Base-by-base conservation (phyloP, 768 basidiomycete genomes). In the Boletus rex-veris region DNA sequence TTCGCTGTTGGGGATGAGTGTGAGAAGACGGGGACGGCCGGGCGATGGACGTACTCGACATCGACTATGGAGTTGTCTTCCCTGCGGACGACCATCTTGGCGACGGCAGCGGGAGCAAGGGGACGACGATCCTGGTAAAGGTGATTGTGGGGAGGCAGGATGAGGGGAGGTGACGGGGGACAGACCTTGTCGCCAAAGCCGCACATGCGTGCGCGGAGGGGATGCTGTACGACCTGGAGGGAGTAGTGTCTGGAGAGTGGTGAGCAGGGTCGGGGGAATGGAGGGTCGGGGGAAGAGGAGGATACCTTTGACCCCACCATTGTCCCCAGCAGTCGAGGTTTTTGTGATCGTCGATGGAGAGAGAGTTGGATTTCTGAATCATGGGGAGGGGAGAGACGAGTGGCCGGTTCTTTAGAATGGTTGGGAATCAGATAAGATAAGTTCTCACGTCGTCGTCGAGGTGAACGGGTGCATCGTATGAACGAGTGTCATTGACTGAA, bases 181-280 rank as follows among this genome's bases (percentile, higher is more conserved):
- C 77, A 55, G 61, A 92, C 93, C 78, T 95, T 96, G 77, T 97
- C 92, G 42, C 94, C 94, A 70, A 96, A 95, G 11, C 95, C 95
- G 69, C 94, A 96, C 86, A 95, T 95, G 59, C 94, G 83, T 1
- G 94, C 95, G 40, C 94, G 83, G 44, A 90, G 71, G 38, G 95
- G 94, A 62, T 95, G 83, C 68, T 97, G 95, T 4, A 90, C 80
- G 62, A 95, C 82, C 59, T 91, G 86, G 39, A 96, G 79, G 14
- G 85, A 83, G 71, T 95, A 95, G 67, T 88, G 77, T 66, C 91
- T 92, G 63, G 3, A 1, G 28, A 48, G 0, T 52, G 12, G 59
- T 50, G 37, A 62, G 37, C n/a, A 15, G n/a, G 50, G 31, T 16
- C n/a, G n/a, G 43, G 30, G 10, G 10, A 11, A 1, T 35, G 12